These are phyloP conservation scores for Immersiella caudata DNA, from an alignment of 495 filamentous ascomycete species.

Conservation along the genomic window DNA sequence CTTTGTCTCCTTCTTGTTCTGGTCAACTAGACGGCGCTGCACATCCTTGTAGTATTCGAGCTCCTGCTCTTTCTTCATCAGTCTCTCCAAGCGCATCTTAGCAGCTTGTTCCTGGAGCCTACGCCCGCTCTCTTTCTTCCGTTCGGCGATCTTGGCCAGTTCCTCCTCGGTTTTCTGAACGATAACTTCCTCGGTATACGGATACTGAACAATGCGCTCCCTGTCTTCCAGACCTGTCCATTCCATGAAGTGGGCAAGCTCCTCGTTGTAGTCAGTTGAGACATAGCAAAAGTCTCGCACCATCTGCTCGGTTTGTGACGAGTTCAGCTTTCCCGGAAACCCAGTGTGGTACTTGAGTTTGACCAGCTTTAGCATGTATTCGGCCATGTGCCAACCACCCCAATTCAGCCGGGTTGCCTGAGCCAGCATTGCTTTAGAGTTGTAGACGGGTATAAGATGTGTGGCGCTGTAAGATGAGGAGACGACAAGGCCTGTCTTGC, in stretches of 20 bases:
- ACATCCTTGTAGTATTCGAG: constrained; percentile 90
- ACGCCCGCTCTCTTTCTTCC: constrained; percentile 88
- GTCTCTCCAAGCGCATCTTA: constrained; percentile 91
- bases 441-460: constrained; percentile 91
- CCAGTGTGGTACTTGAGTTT: constrained; percentile 84
- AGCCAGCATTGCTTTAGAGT: constrained; percentile 77
- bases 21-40: constrained; percentile 61
- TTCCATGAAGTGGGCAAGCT: constrained; percentile 74
- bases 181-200: constrained; percentile 86
- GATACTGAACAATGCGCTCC: constrained; percentile 86
- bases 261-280: constrained; percentile 76
- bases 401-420: constrained; percentile 90
- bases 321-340: constrained; percentile 81
- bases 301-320: constrained; percentile 82
- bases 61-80: constrained; percentile 94
- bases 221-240: constrained; percentile 88
- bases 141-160: constrained; percentile 81
- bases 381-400: constrained; percentile 86
- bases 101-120: constrained; percentile 94
- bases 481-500: constrained; percentile 84
- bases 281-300: constrained; percentile 90
- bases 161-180: constrained; percentile 92
- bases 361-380: constrained; percentile 87
- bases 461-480: constrained; percentile 92
- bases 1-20: constrained; percentile 86